phyloP scores from a whole-genome alignment of 352 stramenopile species.

The Phytophthora hibernalis region DNA sequence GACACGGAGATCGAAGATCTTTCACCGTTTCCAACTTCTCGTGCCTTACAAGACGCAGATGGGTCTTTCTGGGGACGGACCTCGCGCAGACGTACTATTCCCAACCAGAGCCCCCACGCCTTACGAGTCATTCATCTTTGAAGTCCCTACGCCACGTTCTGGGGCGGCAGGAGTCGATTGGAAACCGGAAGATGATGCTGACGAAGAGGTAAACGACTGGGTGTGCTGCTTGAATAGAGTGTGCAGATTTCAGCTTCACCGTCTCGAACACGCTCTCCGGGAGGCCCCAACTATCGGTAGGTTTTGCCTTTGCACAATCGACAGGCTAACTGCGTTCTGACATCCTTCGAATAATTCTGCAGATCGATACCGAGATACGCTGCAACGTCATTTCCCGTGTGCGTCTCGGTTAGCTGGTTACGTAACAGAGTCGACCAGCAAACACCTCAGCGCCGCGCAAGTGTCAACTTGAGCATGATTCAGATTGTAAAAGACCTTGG shows the following conservation, averaged over 20 bases:
- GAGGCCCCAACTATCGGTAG: constrained; percentile 32
- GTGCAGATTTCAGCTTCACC: constrained; percentile 56
- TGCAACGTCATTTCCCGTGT: constrained; percentile 53
- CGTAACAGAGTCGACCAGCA: constrained; percentile 67
- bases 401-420: constrained; percentile 66
- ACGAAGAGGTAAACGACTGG: constrained; percentile 40
- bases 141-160: constrained; percentile 28
- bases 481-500: constrained; percentile 85
- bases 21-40: constrained; percentile 50
- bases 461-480: constrained; percentile 73
- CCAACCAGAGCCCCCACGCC: constrained; percentile 14
- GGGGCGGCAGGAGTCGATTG: background rate
- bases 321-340: constrained; percentile 1
- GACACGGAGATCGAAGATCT: background rate
- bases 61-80: constrained; percentile 1
- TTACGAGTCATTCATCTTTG: constrained; percentile 53
- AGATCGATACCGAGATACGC: constrained; percentile 52
- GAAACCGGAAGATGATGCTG: constrained; percentile 4
- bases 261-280: constrained; percentile 51
- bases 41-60: constrained; percentile 40
- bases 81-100: constrained; percentile 11
- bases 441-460: constrained; percentile 55
- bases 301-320: background rate
- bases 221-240: constrained; percentile 45
- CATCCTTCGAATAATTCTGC: background rate